Base-by-base conservation (phyloP, 164 flowering plant genomes). In the Piper betle region DNA sequence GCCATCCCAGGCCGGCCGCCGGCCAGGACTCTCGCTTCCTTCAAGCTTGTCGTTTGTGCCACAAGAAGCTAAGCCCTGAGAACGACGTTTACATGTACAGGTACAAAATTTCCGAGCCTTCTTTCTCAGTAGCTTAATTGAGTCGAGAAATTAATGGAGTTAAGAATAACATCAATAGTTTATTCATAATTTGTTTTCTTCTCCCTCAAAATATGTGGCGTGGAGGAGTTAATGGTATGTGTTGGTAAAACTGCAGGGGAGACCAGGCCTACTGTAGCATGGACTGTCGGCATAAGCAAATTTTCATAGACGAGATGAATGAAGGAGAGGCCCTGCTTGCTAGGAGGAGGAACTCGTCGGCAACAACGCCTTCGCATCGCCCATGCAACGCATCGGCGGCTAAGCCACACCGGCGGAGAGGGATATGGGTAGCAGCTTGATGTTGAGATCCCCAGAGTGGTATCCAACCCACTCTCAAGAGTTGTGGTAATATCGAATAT, bases 11-110 rank as follows among this genome's bases (percentile, higher is more conserved):
- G n/a, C 17, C 10, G 43, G 2, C 9, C 52, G n/a, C 11, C 17
- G 10, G 1, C 15, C 41, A 13, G 39, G 20, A 11, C 2, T 18
- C 39, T 18, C 46, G 60, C 53, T 84, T 70, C 57, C 78, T 82
- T 62, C 71, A 74, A 60, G 66, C 82, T 4, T 84, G 89, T 37
- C 38, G n/a, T 61, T 65, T 80, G 0, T 84, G 89, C 78, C 64
- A 65, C 62, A 84, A 70, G 66, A 55, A 66, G 20, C 39, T 84
- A 25, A 64, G 68, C 68, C 76, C 68, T 2, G 67, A 76, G 39
- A 69, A 80, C 66, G 86, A 84, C 39, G 65, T 84, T 3, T 82
- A 80, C 75, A 84, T 84, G 84, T 84, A 84, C 79, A 84, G 84
- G 88, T 83, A 72, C 39, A 12, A 46, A 55, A 25, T 33, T 55